Evolutionary conservation across 2,329 filamentous ascomycete species (phyloP).

Genomic region (Neofusicoccum ribis): DNA sequence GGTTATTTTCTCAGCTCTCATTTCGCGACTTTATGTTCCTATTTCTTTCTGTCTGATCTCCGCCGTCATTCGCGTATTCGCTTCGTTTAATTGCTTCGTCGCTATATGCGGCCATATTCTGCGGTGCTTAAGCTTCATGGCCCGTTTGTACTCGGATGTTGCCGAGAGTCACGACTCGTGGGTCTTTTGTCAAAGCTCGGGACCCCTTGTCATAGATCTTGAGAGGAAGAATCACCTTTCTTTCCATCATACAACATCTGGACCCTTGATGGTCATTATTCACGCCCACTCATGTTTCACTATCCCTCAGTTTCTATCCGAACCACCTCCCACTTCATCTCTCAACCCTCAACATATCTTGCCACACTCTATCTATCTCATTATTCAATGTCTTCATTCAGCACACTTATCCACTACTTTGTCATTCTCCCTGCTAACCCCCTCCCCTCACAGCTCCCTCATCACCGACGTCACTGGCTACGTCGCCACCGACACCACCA

Average conservation of each 20-base stretch:
- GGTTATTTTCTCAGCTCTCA: background rate
- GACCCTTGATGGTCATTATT: background rate
- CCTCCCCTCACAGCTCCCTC: slow-evolving; percentile 26
- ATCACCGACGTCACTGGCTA: slow-evolving; percentile 49
- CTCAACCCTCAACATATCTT: no score
- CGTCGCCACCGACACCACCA: slow-evolving; percentile 48
- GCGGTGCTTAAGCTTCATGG: background rate
- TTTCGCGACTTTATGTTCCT: background rate
- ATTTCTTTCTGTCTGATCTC: no score
- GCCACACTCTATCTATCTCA: no score
- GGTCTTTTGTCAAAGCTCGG: background rate
- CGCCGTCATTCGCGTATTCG: background rate
- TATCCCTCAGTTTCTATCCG: background rate
- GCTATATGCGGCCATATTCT: background rate
- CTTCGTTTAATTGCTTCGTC: background rate
- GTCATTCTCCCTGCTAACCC: background rate
- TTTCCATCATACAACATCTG: background rate
- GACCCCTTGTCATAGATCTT: background rate
- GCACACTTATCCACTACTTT: no score
- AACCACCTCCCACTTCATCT: no score
- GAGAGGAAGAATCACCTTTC: no score
- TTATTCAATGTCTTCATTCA: no score
- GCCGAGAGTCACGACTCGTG: background rate
- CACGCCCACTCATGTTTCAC: background rate
- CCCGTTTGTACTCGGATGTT: background rate